Evolutionary conservation across 1,139 yeast genomes (phyloP).

Genomic region (Debaryomyces robertsiae): DNA sequence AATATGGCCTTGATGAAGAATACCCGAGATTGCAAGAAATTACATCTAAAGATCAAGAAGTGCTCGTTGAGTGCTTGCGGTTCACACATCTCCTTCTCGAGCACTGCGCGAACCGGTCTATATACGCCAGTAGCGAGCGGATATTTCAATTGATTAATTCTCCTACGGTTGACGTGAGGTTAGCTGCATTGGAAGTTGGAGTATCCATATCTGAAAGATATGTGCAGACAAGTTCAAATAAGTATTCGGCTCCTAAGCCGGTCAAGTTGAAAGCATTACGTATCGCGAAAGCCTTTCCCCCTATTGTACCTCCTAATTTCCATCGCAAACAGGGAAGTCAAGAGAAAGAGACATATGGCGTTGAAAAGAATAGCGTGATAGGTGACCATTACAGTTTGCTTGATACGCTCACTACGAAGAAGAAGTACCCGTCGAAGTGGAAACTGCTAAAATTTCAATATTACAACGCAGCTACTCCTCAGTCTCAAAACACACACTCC

Average conservation of each 20-base stretch:
- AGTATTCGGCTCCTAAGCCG: conserved; percentile 45
- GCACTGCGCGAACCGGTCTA: conserved; percentile 66
- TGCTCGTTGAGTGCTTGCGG: conserved; percentile 55
- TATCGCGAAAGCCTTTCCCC: conserved; percentile 60
- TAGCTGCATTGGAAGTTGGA: conserved; percentile 66
- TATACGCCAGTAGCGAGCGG: conserved; percentile 69
- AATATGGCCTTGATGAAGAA: conserved; percentile 57
- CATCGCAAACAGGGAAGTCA: conserved; percentile 11
- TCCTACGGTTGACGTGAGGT: conserved; percentile 59
- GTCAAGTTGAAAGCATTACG: conserved; percentile 49
- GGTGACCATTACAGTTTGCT: conserved; percentile 56
- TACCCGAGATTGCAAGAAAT: conserved; percentile 50
- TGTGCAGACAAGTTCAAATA: conserved; percentile 43
- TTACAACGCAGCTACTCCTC: conserved; percentile 32
- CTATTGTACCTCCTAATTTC: conserved; percentile 47
- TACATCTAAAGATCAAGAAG: conserved; percentile 42
- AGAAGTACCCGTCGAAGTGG: conserved; percentile 61
- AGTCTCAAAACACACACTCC: conserved; percentile 9
- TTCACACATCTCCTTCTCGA: conserved; percentile 69
- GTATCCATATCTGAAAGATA: conserved; percentile 62
- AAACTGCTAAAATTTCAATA: conserved; percentile 56
- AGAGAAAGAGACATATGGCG: conserved; percentile 14
- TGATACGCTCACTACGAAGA: conserved; percentile 52
- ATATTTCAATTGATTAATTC: conserved; percentile 62
- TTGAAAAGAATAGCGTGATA: conserved; percentile 28